Percentiles rank a stretch among this genome's conserved stretches.
phyloP scores from a whole-genome alignment of 2,329 filamentous ascomycete genomes.

The Claviceps cyperi region DNA sequence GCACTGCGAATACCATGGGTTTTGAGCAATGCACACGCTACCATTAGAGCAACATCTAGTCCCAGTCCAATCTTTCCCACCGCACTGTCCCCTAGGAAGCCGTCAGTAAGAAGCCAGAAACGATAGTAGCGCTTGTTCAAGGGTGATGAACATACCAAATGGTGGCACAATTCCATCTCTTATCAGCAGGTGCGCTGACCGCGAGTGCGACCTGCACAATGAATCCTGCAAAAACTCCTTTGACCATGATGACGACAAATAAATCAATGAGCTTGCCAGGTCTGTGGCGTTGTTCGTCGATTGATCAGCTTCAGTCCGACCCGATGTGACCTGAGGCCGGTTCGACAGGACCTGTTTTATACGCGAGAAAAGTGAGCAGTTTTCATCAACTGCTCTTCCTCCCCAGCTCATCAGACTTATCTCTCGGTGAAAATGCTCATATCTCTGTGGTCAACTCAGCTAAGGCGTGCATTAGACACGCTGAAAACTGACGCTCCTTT shows the following conservation, averaged over 20 bases:
- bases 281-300: not conserved
- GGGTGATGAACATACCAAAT: conserved; percentile 15
- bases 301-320: not conserved
- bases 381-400: not conserved
- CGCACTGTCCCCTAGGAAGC: conserved; percentile 23
- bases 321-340: not conserved
- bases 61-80: conserved; percentile 29
- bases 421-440: not conserved
- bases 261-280: not conserved
- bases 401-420: not conserved
- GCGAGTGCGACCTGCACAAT: conserved; percentile 12
- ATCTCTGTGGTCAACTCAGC: not conserved
- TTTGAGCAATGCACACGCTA: conserved; percentile 20
- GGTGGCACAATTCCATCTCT: conserved; percentile 19
- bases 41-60: conserved; percentile 29
- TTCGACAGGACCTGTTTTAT: not conserved
- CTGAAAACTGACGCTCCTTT: not conserved
- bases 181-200: conserved; percentile 27
- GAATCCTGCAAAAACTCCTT: not conserved
- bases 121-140: conserved; percentile 2
- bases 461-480: no score
- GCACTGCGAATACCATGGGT: conserved; percentile 24
- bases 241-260: not conserved
- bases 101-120: not conserved
- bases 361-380: not conserved